A percentile compares a stretch with the other conserved stretches of the same genome.
Evolutionary conservation across 371 early-diverging fungal species (phyloP).

Genomic region (Lichtheimia corymbifera): DNA sequence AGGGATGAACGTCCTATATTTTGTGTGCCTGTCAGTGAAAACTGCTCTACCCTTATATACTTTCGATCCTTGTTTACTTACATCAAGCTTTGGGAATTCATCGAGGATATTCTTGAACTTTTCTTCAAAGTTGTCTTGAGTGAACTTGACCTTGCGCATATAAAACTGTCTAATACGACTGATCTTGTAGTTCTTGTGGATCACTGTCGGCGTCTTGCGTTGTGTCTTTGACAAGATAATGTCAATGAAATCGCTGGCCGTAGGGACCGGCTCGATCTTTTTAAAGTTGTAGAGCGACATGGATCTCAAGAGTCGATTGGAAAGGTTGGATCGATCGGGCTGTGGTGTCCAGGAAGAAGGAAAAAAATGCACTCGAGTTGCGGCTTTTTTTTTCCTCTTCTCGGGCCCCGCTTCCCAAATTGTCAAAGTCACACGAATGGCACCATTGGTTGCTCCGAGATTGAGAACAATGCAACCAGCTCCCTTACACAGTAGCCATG

Average conservation of each 20-base stretch:
- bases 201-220: conserved; percentile 99
- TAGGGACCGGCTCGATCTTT: conserved; percentile 96
- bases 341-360: too few species aligned
- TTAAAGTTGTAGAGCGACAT: conserved; percentile 93
- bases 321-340: too few species aligned
- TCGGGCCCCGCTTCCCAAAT: too few species aligned
- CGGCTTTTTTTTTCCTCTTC: too few species aligned
- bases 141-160: conserved; percentile 99
- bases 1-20: conserved; percentile 97
- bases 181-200: conserved; percentile 96
- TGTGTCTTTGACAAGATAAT: conserved; percentile 99
- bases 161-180: conserved; percentile 98
- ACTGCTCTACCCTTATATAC: background rate
- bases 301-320: background rate
- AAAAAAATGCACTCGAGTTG: too few species aligned
- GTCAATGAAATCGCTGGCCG: conserved; percentile 95
- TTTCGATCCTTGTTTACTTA: conserved; percentile 32
- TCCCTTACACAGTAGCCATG: too few species aligned
- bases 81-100: conserved; percentile 99
- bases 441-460: too few species aligned
- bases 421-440: too few species aligned
- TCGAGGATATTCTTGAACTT: conserved; percentile 92
- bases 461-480: too few species aligned
- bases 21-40: background rate
- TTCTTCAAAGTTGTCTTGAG: conserved; percentile 97